Base-by-base conservation (phyloP, 1,284 basidiomycete species). In the Fomitopsis pinicola region DNA sequence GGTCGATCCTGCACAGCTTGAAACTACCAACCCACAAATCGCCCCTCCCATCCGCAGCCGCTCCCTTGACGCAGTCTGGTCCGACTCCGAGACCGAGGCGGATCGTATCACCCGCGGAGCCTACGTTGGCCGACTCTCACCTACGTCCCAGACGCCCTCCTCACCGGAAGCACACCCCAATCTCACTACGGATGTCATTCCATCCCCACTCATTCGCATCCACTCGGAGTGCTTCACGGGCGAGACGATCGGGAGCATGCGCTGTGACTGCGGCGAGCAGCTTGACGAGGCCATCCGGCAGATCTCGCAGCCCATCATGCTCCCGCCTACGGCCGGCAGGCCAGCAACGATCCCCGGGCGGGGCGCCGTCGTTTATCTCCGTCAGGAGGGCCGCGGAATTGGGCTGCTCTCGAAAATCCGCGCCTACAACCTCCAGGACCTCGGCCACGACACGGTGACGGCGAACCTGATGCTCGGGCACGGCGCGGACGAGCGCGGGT, bases 221-320 rank as follows among this genome's bases (percentile, higher is more conserved):
- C 97, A 99, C 77, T 97, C 94, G 22, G 97, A 99, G 74, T 99
- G 97, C 75, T 99, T 96, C 76, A 99, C 97, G 0, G 97, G 97
- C 45, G 97, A 99, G 77, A 99, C 96, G 9, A 89, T 98, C 62
- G 97, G 97, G 10, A 97, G 94, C 72, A 96, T 98, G 89, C 89
- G 97, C 36, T 99, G 97, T 75, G 97, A 99, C 75, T 99, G 97
- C 71, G 97, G 97, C 19, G 96, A 99, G 75, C 97, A 99, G 75
- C 83, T 99, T 15, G 95, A 98, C 75, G 96, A 98, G 74, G 95
- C 97, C 30, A 89, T 99, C 67, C 87, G 95, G 9, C 88, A 91
- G 66, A 98, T 99, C 66, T 91, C 91, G 17, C 84, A 87, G 71
- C 88, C 92, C 48, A 86, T 88, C 68, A 72, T 75, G 7, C 69